Evolutionary conservation across 1,284 basidiomycete genomes (phyloP), one percentile per base, ranked within the genome.

Genomic region (Trametes versicolor): DNA sequence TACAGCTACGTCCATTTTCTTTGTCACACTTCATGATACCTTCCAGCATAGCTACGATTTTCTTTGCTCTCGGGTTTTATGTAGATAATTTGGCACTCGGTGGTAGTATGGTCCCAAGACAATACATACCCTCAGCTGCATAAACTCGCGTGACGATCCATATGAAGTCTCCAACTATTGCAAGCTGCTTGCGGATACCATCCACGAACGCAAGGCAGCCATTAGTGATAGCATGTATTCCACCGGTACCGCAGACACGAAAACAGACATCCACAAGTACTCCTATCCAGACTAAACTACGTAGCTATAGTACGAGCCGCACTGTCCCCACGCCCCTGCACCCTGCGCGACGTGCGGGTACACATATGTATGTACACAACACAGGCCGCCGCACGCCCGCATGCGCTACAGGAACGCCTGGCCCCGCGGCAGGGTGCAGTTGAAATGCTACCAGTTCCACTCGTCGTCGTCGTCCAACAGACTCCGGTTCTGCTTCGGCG

Each of bases 381-480:
- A 25, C 21, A 37, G 13, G 27, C 29, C 53, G 15, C 39, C 25
- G 27, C 57, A 29, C 51, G 39, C 27, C 25, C 25, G 39, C 53
- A 34, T 47, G 51, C 53, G 52, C 51, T 36, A 58, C 56, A 67
- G 55, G 59, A 51, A 53, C 59, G 36, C 65, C 59, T 58, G 62
- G 60, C 57, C 60, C 60, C 58, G 43, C 45, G 62, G 56, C 55
- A 58, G 50, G 43, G 56, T 63, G 62, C 55, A 63, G 55, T 64
- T 53, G 53, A 36, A 60, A 53, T 61, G 54, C 65, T 70, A 88
- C 87, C 87, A 88, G 70, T 89, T 88, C 87, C 87, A 89, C 56
- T 86, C 85, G 36, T 87, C 85, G 51, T 86, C 85, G 50, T 85
- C 83, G 29, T 81, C 81, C 37, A 76, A 52, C 48, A 63, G 45